phyloP scores from a whole-genome alignment of 2,329 filamentous ascomycete genomes.

The Fusarium buxicola region DNA sequence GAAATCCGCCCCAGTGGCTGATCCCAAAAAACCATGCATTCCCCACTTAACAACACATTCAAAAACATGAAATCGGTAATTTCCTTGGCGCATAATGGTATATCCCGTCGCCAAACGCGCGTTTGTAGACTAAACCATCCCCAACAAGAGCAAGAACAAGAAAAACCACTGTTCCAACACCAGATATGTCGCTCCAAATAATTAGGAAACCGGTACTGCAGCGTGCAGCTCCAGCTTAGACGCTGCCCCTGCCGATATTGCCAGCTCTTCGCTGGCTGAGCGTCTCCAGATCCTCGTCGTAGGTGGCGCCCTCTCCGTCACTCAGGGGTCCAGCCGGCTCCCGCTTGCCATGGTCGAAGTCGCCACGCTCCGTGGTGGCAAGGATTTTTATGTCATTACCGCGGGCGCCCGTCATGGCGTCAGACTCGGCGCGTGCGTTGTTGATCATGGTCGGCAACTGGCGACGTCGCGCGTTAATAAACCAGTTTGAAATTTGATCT shows the following conservation, averaged over 20 bases:
- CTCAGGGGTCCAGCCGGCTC: conserved; percentile 55
- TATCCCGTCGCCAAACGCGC: conserved; percentile 37
- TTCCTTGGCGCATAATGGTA: conserved; percentile 23
- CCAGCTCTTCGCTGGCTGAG: conserved; percentile 47
- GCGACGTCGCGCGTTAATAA: conserved; percentile 80
- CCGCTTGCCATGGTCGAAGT: conserved; percentile 54
- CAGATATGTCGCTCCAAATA: conserved; percentile 25
- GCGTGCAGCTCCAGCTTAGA: conserved; percentile 46
- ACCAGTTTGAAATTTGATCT: conserved; percentile 84
- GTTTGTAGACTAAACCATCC: conserved; percentile 27
- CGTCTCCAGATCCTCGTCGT: conserved; percentile 57
- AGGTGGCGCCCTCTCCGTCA: conserved; percentile 59
- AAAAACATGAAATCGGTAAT: conserved; percentile 12
- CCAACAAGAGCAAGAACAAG: conserved; percentile 12
- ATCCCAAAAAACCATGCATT: conserved; percentile 5
- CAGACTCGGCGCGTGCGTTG: conserved; percentile 64
- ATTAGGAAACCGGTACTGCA: conserved; percentile 8
- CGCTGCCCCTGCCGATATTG: conserved; percentile 60
- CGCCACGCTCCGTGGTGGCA: conserved; percentile 53
- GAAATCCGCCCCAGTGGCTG: conserved; percentile 21
- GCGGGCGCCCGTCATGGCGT: conserved; percentile 56
- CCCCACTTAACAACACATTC: conserved; percentile 18
- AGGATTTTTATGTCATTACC: conserved; percentile 53
- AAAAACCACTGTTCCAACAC: conserved; percentile 38
- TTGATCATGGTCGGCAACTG: conserved; percentile 71